Conservation (phyloP, 2,329 filamentous ascomycete genomes). For the Cercospora janseana region DNA sequence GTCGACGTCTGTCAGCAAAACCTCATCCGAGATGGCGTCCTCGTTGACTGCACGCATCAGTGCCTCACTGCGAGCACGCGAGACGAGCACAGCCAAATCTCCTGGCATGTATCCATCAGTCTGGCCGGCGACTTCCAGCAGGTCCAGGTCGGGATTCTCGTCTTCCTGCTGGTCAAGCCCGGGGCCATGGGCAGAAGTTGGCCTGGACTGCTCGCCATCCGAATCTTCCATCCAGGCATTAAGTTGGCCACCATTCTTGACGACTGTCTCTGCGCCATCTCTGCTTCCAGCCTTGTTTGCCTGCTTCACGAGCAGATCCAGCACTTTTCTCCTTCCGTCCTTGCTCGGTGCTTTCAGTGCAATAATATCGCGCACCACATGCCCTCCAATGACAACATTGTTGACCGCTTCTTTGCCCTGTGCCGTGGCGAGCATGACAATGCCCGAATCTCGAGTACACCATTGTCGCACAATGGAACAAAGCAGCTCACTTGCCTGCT, state of each 20-base stretch:
- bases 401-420: slow-evolving; percentile 92
- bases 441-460: slow-evolving; percentile 72
- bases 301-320: slow-evolving; percentile 69
- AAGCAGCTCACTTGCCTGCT: slow-evolving; percentile 87
- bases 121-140: slow-evolving; percentile 86
- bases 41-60: slow-evolving; percentile 73
- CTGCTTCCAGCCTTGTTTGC: slow-evolving; percentile 20
- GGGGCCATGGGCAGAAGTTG: slow-evolving; percentile 44
- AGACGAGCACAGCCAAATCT: slow-evolving; percentile 80
- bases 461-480: slow-evolving; percentile 80
- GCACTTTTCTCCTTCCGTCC: slow-evolving; percentile 76
- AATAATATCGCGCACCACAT: slow-evolving; percentile 88
- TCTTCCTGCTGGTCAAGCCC: slow-evolving; percentile 52
- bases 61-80: slow-evolving; percentile 85
- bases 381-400: slow-evolving; percentile 83
- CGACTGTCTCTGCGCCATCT: slow-evolving; percentile 16
- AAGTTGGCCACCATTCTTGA: slow-evolving; percentile 23
- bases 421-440: slow-evolving; percentile 85
- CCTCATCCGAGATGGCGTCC: slow-evolving; percentile 45
- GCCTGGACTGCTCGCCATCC: slow-evolving; percentile 50
- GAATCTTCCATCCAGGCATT: slow-evolving; percentile 70
- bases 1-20: slow-evolving; percentile 69
- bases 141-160: slow-evolving; percentile 75
- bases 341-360: slow-evolving; percentile 89
- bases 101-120: slow-evolving; percentile 99